A percentile compares a stretch with the other conserved stretches of the same genome.
Conservation (phyloP, 163 green algal species). For the Scenedesmus sp. region DNA sequence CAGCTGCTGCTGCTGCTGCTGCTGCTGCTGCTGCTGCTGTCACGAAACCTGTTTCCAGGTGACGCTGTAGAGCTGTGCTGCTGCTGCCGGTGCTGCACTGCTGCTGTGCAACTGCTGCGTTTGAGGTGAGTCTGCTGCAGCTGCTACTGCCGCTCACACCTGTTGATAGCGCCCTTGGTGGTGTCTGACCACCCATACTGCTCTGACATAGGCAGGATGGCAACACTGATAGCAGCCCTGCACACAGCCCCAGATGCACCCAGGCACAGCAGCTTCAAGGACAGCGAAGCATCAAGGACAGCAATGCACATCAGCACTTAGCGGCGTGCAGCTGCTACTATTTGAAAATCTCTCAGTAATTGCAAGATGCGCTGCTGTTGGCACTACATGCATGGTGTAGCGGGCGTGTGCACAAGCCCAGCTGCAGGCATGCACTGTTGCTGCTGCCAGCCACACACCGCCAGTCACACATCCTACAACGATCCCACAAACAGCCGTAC, state of each 20-base stretch:
- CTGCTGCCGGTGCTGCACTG: neutral
- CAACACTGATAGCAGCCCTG: constrained; percentile 75
- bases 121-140: neutral
- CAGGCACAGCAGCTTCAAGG: neutral
- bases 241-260: neutral
- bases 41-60: neutral
- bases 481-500: neutral
- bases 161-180: constrained; percentile 74
- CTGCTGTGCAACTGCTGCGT: neutral
- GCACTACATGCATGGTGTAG: neutral
- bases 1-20: too few relatives aligned
- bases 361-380: neutral
- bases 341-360: neutral
- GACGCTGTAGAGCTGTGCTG: neutral
- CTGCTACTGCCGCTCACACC: constrained; percentile 31
- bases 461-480: neutral
- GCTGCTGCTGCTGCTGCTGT: neutral
- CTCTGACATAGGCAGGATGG: constrained; percentile 81
- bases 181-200: constrained; percentile 72
- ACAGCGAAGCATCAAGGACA: neutral
- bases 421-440: neutral
- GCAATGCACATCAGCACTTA: neutral
- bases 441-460: neutral
- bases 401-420: neutral
- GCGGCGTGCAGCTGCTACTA: neutral